Percentiles rank a stretch among this genome's conserved stretches.
These are phyloP conservation scores for Papiliotrema flavescens DNA, from an alignment of 1,284 basidiomycete species.

Conservation along the genomic window DNA sequence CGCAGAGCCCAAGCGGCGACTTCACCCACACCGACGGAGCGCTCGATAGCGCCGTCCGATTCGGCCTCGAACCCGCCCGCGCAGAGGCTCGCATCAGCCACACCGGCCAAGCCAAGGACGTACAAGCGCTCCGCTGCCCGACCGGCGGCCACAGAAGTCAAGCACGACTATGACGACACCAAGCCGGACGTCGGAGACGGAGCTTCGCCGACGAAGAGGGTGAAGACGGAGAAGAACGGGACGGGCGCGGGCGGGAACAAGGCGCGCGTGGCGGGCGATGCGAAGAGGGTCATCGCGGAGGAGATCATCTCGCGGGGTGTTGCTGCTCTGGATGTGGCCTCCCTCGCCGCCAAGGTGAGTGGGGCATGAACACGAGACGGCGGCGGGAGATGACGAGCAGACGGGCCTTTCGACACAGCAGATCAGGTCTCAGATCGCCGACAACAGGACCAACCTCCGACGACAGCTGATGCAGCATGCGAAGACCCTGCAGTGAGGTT, in stretches of 20 bases:
- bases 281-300: conserved; percentile 17
- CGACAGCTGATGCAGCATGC: conserved; percentile 20
- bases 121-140: too few relatives aligned
- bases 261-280: not conserved
- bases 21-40: too few relatives aligned
- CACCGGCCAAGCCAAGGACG: too few relatives aligned
- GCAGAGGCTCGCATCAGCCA: too few relatives aligned
- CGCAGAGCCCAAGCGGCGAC: too few relatives aligned
- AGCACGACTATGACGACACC: too few relatives aligned
- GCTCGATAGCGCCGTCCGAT: too few relatives aligned
- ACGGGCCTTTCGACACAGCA: conserved; percentile 31
- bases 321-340: conserved; percentile 16
- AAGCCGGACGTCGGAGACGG: too few relatives aligned
- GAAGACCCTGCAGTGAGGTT: conserved; percentile 12
- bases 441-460: conserved; percentile 28
- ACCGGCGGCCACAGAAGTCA: too few relatives aligned
- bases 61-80: too few relatives aligned
- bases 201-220: not conserved
- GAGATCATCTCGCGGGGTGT: conserved; percentile 22
- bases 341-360: conserved; percentile 19
- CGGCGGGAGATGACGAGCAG: conserved; percentile 9
- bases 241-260: not conserved
- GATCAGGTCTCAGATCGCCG: conserved; percentile 27
- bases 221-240: not conserved
- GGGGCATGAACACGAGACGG: not conserved